Evolutionary conservation across 2,329 filamentous ascomycete species (phyloP).

Genomic region (Corinectria fuckeliana): DNA sequence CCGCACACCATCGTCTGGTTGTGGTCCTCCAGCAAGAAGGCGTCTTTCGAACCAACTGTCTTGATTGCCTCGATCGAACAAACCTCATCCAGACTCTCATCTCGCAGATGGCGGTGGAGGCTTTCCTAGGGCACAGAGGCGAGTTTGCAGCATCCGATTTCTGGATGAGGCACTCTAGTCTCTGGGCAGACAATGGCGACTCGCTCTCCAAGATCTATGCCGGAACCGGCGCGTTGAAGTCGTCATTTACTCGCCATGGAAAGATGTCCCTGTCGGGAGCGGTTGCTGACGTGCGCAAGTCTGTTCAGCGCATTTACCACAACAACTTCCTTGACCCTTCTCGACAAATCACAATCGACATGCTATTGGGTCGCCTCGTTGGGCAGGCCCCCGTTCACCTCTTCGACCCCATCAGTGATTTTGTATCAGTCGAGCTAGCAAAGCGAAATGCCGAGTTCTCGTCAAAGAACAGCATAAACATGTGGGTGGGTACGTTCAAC

Average conservation of each 20-base stretch:
- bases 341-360: constrained; percentile 92
- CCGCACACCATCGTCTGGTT: constrained; percentile 55
- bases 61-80: constrained; percentile 94
- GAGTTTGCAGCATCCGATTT: constrained; percentile 79
- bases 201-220: constrained; percentile 94
- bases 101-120: constrained; percentile 89
- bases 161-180: constrained; percentile 87
- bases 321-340: constrained; percentile 97
- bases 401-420: constrained; percentile 94
- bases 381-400: constrained; percentile 84
- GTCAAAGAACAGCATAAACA: constrained; percentile 73
- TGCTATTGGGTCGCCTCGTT: constrained; percentile 84
- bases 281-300: constrained; percentile 94
- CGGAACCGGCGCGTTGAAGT: constrained; percentile 93
- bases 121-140: constrained; percentile 77
- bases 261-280: constrained; percentile 96
- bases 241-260: constrained; percentile 90
- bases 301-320: constrained; percentile 90
- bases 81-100: constrained; percentile 97
- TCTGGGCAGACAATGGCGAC: constrained; percentile 98
- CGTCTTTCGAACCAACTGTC: constrained; percentile 93
- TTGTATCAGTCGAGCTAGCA: constrained; percentile 77
- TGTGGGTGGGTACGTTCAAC: constrained; percentile 93
- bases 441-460: constrained; percentile 76
- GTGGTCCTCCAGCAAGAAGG: constrained; percentile 90